A percentile compares a stretch with the other conserved stretches of the same genome.
phyloP scores from a whole-genome alignment of 2,329 filamentous ascomycete species.

The Verticillium albo-atrum region DNA sequence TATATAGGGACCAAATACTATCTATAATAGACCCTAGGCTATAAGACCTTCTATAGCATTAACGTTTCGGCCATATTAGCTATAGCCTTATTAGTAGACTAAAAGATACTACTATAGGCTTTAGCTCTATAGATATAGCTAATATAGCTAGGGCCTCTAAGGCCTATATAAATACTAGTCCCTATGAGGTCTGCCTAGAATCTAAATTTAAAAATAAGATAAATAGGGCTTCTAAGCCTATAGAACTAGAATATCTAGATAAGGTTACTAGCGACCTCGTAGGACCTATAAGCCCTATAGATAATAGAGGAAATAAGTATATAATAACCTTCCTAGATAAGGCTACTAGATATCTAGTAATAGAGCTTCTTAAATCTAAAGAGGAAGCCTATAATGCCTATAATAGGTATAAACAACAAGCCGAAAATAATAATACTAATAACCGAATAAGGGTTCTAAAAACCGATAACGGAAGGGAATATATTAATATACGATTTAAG shows the following conservation, averaged over 20 bases:
- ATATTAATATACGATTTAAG: too few relatives aligned
- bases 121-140: constrained; percentile 2
- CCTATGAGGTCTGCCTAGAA: neutral
- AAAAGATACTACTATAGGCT: constrained; percentile 5
- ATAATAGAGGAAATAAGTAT: constrained; percentile 3
- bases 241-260: constrained; percentile 1
- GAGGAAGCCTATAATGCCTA: neutral
- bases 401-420: neutral
- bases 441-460: neutral
- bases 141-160: neutral
- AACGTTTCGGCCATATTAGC: neutral
- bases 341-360: neutral
- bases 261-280: too few relatives aligned
- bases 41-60: neutral
- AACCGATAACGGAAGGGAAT: neutral
- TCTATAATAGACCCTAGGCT: neutral
- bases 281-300: neutral
- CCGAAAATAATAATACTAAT: constrained; percentile 3
- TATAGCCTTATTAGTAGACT: neutral
- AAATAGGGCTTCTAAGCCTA: constrained; percentile 1
- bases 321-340: constrained; percentile 1
- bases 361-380: neutral
- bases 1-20: too few relatives aligned
- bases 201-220: neutral
- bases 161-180: neutral